Evolutionary conservation across 139 green algal species (phyloP).

Genomic region (Choricystis sp.): DNA sequence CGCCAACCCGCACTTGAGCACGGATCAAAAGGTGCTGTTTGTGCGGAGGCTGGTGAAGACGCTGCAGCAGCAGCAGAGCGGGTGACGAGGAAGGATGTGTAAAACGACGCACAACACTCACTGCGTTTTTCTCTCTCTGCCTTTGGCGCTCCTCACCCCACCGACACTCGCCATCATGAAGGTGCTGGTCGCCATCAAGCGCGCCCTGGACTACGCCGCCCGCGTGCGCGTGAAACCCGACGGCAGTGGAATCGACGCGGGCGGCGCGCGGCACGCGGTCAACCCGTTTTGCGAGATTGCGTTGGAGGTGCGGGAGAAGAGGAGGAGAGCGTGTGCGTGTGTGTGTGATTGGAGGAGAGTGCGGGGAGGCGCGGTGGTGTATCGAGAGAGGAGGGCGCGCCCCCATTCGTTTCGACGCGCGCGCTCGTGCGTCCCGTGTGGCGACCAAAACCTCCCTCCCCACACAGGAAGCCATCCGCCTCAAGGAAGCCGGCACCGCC

Average conservation of each 20-base stretch:
- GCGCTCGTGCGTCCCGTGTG: too few relatives aligned
- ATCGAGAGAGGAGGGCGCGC: not conserved
- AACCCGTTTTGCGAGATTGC: slow-evolving; percentile 97
- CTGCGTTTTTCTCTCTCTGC: not conserved
- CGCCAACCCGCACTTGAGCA: not conserved
- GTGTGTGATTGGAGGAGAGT: too few relatives aligned
- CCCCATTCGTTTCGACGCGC: slow-evolving; percentile 4
- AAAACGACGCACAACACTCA: not conserved
- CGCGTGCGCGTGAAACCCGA: slow-evolving; percentile 72
- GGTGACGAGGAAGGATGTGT: not conserved
- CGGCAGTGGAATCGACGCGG: slow-evolving; percentile 66
- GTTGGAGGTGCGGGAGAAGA: slow-evolving; percentile 49
- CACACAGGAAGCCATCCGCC: slow-evolving; percentile 63
- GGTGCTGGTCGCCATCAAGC: slow-evolving; percentile 19
- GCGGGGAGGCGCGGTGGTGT: too few relatives aligned
- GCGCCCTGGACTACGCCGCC: slow-evolving; percentile 72
- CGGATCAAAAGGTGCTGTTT: not conserved
- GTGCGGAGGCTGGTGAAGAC: not conserved
- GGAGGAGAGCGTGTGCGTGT: not conserved
- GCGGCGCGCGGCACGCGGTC: slow-evolving; percentile 77
- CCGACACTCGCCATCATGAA: slow-evolving; percentile 3
- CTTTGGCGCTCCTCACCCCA: not conserved
- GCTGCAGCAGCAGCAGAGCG: not conserved
- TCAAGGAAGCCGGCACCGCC: slow-evolving; percentile 56
- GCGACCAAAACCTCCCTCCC: not conserved